These are phyloP conservation scores for Vitis amurensis DNA, from an alignment of 164 flowering plant genomes.

Conservation along the genomic window DNA sequence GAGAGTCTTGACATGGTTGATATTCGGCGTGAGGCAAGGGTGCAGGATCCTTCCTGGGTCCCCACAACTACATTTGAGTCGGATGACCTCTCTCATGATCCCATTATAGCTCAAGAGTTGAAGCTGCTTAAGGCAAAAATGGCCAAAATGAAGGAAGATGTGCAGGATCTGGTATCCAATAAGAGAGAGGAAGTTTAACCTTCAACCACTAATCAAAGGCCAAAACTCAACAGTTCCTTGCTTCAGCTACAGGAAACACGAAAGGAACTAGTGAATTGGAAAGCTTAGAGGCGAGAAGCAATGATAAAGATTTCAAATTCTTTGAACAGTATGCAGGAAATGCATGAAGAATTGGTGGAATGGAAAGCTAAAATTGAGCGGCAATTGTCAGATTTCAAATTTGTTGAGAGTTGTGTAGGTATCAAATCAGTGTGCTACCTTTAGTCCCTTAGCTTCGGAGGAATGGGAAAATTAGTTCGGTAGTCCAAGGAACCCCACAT, in stretches of 20 bases:
- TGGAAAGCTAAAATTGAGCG: conserved; percentile 38
- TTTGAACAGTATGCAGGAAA: conserved; percentile 30
- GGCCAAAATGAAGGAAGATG: conserved; percentile 34
- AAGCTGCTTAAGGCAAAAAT: conserved; percentile 34
- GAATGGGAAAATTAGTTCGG: conserved; percentile 34
- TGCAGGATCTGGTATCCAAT: conserved; percentile 22
- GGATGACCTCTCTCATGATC: conserved; percentile 17
- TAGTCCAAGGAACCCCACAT: conserved; percentile 1
- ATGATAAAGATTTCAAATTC: conserved; percentile 31
- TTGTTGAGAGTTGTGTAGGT: conserved; percentile 22
- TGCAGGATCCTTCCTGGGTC: conserved; percentile 35
- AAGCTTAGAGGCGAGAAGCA: conserved; percentile 24
- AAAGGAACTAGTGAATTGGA: conserved; percentile 25
- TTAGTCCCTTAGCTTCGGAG: conserved; percentile 26
- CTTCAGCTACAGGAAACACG: conserved; percentile 14
- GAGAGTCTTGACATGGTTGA: conserved; percentile 44
- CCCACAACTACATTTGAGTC: conserved; percentile 29
- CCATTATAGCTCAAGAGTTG: conserved; percentile 21
- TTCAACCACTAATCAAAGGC: background rate
- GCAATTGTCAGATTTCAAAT: conserved; percentile 27
- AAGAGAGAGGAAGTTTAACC: conserved; percentile 18
- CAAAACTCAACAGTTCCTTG: no score
- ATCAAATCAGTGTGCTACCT: conserved; percentile 15
- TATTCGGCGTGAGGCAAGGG: conserved; percentile 32
- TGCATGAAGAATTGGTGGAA: conserved; percentile 16